Evolutionary conservation across 108 stramenopile genomes (phyloP).

Genomic region (Cylindrotheca closterium): DNA sequence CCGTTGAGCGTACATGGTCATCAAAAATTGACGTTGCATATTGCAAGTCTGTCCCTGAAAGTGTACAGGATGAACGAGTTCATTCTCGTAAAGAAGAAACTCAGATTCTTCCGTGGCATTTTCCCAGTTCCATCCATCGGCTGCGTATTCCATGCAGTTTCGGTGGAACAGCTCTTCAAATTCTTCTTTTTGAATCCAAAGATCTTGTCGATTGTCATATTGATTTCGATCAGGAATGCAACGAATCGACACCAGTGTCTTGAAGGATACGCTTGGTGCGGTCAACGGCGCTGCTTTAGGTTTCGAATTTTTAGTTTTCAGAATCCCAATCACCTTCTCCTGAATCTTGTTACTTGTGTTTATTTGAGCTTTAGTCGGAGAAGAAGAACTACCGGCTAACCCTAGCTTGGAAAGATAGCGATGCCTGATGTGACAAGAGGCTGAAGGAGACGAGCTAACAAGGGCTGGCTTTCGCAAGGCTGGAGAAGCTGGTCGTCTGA

Average conservation of each 20-base stretch:
- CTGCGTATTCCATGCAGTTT: slow-evolving; percentile 54
- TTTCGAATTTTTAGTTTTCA: no score
- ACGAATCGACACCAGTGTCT: slow-evolving; percentile 31
- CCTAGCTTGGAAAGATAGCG: no score
- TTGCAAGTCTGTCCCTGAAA: background rate
- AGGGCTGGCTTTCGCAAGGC: no score
- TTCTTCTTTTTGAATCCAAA: slow-evolving; percentile 35
- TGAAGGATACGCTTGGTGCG: slow-evolving; percentile 26
- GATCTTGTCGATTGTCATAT: slow-evolving; percentile 28
- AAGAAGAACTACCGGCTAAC: no score
- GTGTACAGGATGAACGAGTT: slow-evolving; percentile 41
- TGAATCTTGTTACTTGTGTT: no score
- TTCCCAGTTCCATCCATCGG: slow-evolving; percentile 64
- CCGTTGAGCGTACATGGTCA: background rate
- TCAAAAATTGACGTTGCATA: background rate
- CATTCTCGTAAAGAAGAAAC: slow-evolving; percentile 13
- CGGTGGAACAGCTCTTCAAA: slow-evolving; percentile 32
- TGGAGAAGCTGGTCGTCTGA: no score
- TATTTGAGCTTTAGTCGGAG: no score
- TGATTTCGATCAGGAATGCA: slow-evolving; percentile 35
- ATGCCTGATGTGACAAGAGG: no score
- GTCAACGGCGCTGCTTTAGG: no score
- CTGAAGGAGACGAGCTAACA: no score
- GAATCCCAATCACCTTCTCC: no score
- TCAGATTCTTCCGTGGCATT: slow-evolving; percentile 44